These are phyloP conservation scores for Magnolia changhungtana DNA, from an alignment of 164 flowering plant species.

Conservation along the genomic window DNA sequence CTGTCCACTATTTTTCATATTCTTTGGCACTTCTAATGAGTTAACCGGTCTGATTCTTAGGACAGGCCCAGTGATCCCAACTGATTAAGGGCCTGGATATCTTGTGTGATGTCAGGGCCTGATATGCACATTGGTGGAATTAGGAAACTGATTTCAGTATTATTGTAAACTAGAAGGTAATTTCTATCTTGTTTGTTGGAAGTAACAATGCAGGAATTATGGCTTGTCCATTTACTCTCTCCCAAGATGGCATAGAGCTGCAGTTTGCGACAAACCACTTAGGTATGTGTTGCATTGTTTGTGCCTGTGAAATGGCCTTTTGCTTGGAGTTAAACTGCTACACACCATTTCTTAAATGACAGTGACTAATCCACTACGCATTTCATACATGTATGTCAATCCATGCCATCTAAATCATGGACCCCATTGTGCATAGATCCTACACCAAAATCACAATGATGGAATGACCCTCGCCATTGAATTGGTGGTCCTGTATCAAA, in stretches of 20 bases:
- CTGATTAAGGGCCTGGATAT: no score
- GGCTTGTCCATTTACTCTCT: constrained; percentile 57
- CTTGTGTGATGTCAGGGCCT: background rate
- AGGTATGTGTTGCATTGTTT: constrained; percentile 31
- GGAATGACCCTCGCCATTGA: no score
- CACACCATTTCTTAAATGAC: no score
- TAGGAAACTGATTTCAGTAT: background rate
- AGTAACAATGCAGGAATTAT: constrained; percentile 83
- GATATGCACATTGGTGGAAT: background rate
- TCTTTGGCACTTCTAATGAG: background rate
- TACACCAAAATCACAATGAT: no score
- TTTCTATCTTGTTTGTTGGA: constrained; percentile 14
- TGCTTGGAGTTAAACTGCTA: background rate
- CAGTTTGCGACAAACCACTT: constrained; percentile 80
- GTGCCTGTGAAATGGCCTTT: background rate
- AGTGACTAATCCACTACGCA: no score
- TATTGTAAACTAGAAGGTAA: background rate
- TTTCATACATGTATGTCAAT: no score
- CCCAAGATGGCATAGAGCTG: constrained; percentile 59
- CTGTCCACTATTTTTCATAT: background rate
- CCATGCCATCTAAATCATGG: no score
- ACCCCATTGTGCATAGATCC: no score
- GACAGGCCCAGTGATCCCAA: background rate
- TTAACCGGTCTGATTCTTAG: background rate
- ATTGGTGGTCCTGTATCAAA: no score